A percentile compares a stretch with the other conserved stretches of the same genome.
These are phyloP conservation scores for Pythium phragmitis DNA, from an alignment of 352 stramenopile genomes.

Conservation along the genomic window DNA sequence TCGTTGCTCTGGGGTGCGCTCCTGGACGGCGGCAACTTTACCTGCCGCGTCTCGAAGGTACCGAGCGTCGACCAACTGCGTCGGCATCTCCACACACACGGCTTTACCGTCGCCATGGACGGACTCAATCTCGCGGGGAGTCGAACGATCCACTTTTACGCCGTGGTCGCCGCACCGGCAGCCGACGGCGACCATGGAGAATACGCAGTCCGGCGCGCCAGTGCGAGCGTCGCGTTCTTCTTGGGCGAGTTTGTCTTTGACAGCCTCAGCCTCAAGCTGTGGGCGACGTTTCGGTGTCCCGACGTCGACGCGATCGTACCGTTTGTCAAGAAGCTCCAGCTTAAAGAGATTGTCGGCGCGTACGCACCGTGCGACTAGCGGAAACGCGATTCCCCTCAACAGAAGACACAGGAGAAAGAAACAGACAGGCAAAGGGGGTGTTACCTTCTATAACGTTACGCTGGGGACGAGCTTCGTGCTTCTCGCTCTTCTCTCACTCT, in stretches of 20 bases:
- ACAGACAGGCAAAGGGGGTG: conserved; percentile 20
- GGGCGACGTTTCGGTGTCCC: conserved; percentile 57
- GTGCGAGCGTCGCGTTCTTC: conserved; percentile 34
- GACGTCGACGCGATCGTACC: conserved; percentile 54
- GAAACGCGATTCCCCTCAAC: too few relatives aligned
- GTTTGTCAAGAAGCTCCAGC: conserved; percentile 70
- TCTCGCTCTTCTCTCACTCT: conserved; percentile 1
- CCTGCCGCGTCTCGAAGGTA: conserved; percentile 57
- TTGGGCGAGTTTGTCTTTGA: conserved; percentile 73
- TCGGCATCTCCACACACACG: conserved; percentile 44
- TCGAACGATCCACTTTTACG: conserved; percentile 61
- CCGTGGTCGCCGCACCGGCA: conserved; percentile 14
- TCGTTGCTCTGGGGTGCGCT: conserved; percentile 50
- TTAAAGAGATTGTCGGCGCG: conserved; percentile 71
- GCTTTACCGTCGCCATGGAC: conserved; percentile 56
- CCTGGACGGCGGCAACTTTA: conserved; percentile 56
- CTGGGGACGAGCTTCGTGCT: background rate
- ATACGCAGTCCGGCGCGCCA: background rate
- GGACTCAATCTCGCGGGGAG: conserved; percentile 36
- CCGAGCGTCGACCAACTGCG: conserved; percentile 38
- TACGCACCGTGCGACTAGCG: conserved; percentile 59
- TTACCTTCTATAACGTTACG: conserved; percentile 32
- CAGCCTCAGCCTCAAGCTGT: conserved; percentile 63
- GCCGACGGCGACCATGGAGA: conserved; percentile 41
- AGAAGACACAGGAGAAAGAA: conserved; percentile 13